A percentile compares a stretch with the other conserved stretches of the same genome.
Evolutionary conservation across 148 eudicot genomes (phyloP).

Genomic region (Suaeda aralocaspica): DNA sequence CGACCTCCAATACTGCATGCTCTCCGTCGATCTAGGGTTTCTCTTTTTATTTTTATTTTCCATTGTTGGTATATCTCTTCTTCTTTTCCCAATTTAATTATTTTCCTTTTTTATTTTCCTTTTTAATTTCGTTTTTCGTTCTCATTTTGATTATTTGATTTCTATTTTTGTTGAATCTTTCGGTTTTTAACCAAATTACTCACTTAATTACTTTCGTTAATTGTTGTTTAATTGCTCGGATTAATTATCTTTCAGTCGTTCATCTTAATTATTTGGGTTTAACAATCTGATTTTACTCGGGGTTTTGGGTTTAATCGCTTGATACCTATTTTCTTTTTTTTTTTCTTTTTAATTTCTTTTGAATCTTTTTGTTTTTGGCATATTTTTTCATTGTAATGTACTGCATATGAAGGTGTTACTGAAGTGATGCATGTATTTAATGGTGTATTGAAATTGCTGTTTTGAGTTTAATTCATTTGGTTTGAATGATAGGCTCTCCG

Average conservation of each 20-base stretch:
- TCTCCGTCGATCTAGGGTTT: too few species aligned
- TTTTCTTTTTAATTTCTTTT: neutral
- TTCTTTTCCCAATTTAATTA: neutral
- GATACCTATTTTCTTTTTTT: neutral
- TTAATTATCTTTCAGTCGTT: neutral
- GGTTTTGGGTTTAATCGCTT: constrained; percentile 16
- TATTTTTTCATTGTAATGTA: neutral
- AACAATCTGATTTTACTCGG: neutral
- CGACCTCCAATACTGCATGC: too few species aligned
- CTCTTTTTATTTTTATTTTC: too few species aligned
- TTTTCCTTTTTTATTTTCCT: neutral
- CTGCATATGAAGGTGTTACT: neutral
- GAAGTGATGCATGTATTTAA: neutral
- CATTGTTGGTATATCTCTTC: constrained; percentile 54
- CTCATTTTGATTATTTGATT: neutral
- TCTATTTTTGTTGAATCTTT: neutral
- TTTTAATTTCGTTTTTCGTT: neutral
- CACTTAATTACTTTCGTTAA: neutral
- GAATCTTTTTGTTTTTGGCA: neutral
- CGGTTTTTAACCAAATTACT: too few species aligned
- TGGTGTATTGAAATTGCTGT: neutral
- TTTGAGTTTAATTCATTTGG: neutral
- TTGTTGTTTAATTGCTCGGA: neutral
- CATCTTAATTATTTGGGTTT: neutral
- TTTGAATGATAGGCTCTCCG: too few species aligned